Evolutionary conservation across 2,329 filamentous ascomycete species (phyloP).

Genomic region (Aaosphaeria arxii): DNA sequence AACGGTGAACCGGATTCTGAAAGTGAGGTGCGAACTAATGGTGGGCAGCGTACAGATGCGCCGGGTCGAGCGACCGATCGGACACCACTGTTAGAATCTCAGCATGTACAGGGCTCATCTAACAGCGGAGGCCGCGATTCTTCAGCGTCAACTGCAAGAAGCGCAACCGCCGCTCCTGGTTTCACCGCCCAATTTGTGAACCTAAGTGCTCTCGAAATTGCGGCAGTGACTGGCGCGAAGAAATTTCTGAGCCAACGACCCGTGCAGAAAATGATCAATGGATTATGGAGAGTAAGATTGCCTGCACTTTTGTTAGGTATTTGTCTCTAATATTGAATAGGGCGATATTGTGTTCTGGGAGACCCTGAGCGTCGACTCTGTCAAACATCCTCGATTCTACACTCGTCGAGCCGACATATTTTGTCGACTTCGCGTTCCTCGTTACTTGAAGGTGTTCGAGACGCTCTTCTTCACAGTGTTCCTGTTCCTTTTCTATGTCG

Average conservation of each 20-base stretch:
- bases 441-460: constrained; percentile 82
- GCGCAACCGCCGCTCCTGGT: constrained; percentile 36
- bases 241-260: constrained; percentile 77
- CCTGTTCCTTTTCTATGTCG: constrained; percentile 79
- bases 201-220: constrained; percentile 84
- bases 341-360: constrained; percentile 89
- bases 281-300: constrained; percentile 61
- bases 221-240: constrained; percentile 76
- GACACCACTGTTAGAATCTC: constrained; percentile 22
- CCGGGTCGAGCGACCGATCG: constrained; percentile 11
- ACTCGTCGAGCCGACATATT: constrained; percentile 49
- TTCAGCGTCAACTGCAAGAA: constrained; percentile 28
- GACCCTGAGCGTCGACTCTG: constrained; percentile 66
- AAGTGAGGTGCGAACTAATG: constrained; percentile 1
- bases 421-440: constrained; percentile 72
- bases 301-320: not conserved
- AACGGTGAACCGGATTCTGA: constrained; percentile 1
- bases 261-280: constrained; percentile 79
- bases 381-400: constrained; percentile 75
- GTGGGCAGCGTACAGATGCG: not conserved
- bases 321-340: constrained; percentile 32
- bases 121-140: constrained; percentile 2
- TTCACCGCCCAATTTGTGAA: constrained; percentile 71
- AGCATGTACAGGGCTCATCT: constrained; percentile 14
- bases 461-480: constrained; percentile 77